Evolutionary conservation across 495 filamentous ascomycete genomes (phyloP).

Genomic region (Annulohypoxylon bovei): DNA sequence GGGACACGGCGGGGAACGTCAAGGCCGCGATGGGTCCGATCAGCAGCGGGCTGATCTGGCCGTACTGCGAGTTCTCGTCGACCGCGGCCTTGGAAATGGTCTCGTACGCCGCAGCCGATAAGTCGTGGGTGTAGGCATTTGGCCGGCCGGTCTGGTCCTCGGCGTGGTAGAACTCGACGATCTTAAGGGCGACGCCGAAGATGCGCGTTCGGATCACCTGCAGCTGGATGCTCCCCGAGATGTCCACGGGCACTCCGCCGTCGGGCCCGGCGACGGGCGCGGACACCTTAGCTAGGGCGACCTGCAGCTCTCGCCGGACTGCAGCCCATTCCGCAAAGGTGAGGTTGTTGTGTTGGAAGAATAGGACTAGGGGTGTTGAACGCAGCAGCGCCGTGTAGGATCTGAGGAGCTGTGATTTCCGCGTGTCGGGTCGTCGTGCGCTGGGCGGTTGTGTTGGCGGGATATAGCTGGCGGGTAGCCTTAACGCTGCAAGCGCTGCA

Average conservation of each 20-base stretch:
- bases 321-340: constrained; percentile 86
- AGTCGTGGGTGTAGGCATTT: constrained; percentile 71
- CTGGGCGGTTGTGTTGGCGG: constrained; percentile 87
- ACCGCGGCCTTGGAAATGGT: constrained; percentile 63
- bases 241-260: constrained; percentile 34
- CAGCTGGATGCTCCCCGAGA: constrained; percentile 70
- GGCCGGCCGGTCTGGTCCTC: constrained; percentile 60
- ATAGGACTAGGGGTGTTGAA: constrained; percentile 84
- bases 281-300: constrained; percentile 71
- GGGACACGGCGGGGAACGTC: constrained; percentile 83
- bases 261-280: constrained; percentile 21
- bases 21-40: constrained; percentile 81
- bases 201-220: constrained; percentile 89
- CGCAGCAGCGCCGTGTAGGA: constrained; percentile 93
- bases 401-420: constrained; percentile 94
- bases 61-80: constrained; percentile 58
- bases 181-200: constrained; percentile 81
- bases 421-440: constrained; percentile 82
- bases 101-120: constrained; percentile 75
- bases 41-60: constrained; percentile 77
- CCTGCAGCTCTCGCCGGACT: constrained; percentile 80
- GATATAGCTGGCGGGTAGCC: constrained; percentile 63
- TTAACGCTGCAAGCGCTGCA: constrained; percentile 59
- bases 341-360: constrained; percentile 98
- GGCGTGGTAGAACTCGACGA: constrained; percentile 88